phyloP scores from a whole-genome alignment of 1,284 basidiomycete genomes.

The Puccinia hordei region DNA sequence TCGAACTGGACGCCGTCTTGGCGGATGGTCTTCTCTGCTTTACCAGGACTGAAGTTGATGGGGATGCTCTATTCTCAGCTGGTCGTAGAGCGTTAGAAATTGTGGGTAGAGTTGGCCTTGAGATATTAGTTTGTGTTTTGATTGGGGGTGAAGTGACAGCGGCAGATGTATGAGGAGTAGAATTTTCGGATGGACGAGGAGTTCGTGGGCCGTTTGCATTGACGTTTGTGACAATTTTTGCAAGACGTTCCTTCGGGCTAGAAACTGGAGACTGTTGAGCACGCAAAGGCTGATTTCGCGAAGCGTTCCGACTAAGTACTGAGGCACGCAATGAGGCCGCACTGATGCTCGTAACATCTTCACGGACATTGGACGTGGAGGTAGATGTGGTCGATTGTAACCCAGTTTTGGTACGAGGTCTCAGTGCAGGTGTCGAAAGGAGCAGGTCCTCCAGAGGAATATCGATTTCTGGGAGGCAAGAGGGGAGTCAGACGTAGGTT shows the following conservation, averaged over 20 bases:
- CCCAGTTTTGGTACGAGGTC: slow-evolving; percentile 33
- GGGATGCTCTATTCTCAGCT: slow-evolving; percentile 9
- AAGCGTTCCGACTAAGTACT: slow-evolving; percentile 45
- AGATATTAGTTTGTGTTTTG: not conserved
- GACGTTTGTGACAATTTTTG: slow-evolving; percentile 3
- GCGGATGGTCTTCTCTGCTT: slow-evolving; percentile 10
- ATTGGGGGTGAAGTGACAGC: slow-evolving; percentile 54
- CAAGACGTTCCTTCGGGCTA: slow-evolving; percentile 8
- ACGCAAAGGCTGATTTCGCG: slow-evolving; percentile 13
- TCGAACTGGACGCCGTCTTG: slow-evolving; percentile 3
- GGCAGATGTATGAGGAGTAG: slow-evolving; percentile 60
- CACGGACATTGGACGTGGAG: not conserved
- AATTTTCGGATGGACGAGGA: slow-evolving; percentile 12
- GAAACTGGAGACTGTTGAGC: slow-evolving; percentile 12
- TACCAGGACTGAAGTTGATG: not conserved
- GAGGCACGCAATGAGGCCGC: slow-evolving; percentile 44
- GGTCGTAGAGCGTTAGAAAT: not conserved
- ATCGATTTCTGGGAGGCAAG: slow-evolving; percentile 69
- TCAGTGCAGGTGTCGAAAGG: slow-evolving; percentile 54
- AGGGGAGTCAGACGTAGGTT: too few species aligned
- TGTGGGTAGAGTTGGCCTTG: not conserved
- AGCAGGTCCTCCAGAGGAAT: slow-evolving; percentile 73
- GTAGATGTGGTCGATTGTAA: slow-evolving; percentile 8
- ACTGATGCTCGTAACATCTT: slow-evolving; percentile 22
- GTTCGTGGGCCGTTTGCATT: slow-evolving; percentile 5